A percentile compares a stretch with the other conserved stretches of the same genome.
Evolutionary conservation across 2,329 filamentous ascomycete species (phyloP).

Genomic region (Claviceps maximensis): DNA sequence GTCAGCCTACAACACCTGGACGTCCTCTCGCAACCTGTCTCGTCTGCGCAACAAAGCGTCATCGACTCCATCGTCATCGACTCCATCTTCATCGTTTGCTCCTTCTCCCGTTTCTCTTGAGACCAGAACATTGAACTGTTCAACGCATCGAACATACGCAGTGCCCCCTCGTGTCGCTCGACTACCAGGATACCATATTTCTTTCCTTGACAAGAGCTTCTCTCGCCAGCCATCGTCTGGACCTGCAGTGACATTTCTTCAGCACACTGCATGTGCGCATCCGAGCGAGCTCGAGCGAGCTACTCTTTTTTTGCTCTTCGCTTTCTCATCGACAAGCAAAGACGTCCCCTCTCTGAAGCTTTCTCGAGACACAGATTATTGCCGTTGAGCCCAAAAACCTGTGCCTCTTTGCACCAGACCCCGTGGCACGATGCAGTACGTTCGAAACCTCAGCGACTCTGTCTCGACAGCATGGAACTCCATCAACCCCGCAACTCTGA

Average conservation of each 20-base stretch:
- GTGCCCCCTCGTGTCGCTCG: not conserved
- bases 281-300: not conserved
- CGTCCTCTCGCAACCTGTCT: not conserved
- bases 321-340: too few relatives aligned
- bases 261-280: not conserved
- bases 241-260: not conserved
- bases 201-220: too few relatives aligned
- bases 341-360: not conserved
- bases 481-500: constrained; percentile 94
- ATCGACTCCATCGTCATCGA: too few relatives aligned
- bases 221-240: not conserved
- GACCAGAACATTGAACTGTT: not conserved
- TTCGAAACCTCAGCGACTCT: constrained; percentile 84
- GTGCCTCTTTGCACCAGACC: not conserved
- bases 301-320: too few relatives aligned
- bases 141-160: not conserved
- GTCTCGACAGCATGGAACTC: constrained; percentile 99
- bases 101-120: not conserved
- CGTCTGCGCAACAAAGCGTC: not conserved
- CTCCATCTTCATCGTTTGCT: not conserved
- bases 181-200: too few relatives aligned
- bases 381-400: not conserved
- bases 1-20: not conserved
- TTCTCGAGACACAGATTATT: not conserved
- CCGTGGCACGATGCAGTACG: constrained; percentile 76